phyloP scores from a whole-genome alignment of 352 stramenopile genomes.

The Globisporangium takayamanum region DNA sequence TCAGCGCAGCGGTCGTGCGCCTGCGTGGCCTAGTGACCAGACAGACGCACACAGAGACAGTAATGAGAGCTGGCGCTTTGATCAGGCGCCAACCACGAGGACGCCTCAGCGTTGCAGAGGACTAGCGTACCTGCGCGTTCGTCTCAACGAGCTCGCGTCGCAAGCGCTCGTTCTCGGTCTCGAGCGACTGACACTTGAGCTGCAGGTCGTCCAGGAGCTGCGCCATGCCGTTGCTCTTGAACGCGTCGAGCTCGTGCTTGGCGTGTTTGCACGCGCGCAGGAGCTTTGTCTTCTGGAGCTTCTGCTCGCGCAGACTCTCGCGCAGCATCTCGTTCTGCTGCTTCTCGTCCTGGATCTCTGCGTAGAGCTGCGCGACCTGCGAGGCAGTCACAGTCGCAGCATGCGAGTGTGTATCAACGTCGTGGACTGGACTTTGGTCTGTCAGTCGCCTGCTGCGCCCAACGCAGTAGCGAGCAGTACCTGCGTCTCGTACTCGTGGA shows the following conservation, averaged over 20 bases:
- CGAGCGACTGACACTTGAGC: constrained; percentile 37
- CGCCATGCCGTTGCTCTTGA: constrained; percentile 54
- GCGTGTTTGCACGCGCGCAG: constrained; percentile 68
- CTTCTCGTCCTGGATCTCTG: constrained; percentile 65
- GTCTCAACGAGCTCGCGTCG: constrained; percentile 29
- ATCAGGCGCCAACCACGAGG: too few species aligned
- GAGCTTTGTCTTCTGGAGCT: constrained; percentile 58
- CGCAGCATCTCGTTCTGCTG: constrained; percentile 61
- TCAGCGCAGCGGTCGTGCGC: too few species aligned
- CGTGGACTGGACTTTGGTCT: background rate
- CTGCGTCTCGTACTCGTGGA: constrained; percentile 73
- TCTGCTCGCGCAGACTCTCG: constrained; percentile 61
- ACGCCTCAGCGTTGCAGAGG: background rate
- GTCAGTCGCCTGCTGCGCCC: background rate
- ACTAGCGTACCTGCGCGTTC: constrained; percentile 24
- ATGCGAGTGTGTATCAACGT: background rate
- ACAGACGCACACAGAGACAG: too few species aligned
- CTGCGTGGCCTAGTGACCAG: too few species aligned
- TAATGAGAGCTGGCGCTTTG: too few species aligned
- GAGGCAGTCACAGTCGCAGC: background rate
- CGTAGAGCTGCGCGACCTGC: constrained; percentile 57
- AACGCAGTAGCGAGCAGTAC: constrained; percentile 10
- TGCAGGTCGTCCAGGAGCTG: constrained; percentile 68
- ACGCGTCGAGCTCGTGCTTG: constrained; percentile 50
- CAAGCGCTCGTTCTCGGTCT: constrained; percentile 40